These are phyloP conservation scores for Solanum gandarillasii DNA, from an alignment of 257 asterid species.

Conservation along the genomic window DNA sequence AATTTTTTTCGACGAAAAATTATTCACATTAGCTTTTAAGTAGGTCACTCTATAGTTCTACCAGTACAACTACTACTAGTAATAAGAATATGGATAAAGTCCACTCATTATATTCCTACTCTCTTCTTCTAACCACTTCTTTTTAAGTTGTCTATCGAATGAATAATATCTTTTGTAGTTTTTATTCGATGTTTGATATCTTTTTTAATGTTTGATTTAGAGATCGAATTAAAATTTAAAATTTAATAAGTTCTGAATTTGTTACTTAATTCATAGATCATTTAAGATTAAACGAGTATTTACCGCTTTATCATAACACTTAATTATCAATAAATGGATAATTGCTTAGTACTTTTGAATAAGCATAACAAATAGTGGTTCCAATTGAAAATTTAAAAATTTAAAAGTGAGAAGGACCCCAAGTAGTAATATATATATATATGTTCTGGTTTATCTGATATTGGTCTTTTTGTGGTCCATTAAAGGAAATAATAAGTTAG, in stretches of 20 bases:
- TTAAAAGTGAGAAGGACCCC: too few species aligned
- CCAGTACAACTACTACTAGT: neutral
- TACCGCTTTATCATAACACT: too few species aligned
- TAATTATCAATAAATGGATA: neutral
- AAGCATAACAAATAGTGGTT: too few species aligned
- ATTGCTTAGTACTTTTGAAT: too few species aligned
- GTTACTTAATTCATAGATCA: neutral
- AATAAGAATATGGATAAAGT: neutral
- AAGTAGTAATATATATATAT: too few species aligned
- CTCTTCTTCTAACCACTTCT: neutral
- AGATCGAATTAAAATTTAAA: neutral
- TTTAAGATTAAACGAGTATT: too few species aligned
- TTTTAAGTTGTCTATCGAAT: neutral
- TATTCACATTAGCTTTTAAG: neutral
- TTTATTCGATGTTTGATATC: fast-evolving
- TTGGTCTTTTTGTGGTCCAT: too few species aligned
- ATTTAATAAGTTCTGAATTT: neutral
- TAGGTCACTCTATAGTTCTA: neutral
- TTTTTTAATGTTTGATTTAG: neutral
- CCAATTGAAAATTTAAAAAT: too few species aligned
- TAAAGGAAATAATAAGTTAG: too few species aligned
- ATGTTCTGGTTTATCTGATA: too few species aligned
- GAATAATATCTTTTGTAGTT: neutral
- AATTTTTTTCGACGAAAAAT: too few species aligned
- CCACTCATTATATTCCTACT: neutral